phyloP scores from a whole-genome alignment of 2,329 filamentous ascomycete species.

The Leptographium flavum region DNA sequence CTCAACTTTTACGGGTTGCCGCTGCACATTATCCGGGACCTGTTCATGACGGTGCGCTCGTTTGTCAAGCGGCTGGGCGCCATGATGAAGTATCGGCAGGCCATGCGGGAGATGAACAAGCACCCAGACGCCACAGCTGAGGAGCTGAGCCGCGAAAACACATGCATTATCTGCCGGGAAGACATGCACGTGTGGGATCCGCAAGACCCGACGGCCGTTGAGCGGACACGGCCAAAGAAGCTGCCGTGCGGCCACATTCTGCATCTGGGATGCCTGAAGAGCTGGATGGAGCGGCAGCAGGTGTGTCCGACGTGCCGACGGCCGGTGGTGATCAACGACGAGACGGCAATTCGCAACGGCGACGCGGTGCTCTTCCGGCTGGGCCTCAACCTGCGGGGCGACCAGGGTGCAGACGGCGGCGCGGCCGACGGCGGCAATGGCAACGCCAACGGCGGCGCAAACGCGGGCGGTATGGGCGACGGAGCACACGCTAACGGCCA shows the following conservation, averaged over 20 bases:
- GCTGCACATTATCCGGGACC: conserved; percentile 90
- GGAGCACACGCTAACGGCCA: not conserved
- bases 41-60: conserved; percentile 85
- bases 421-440: conserved; percentile 11
- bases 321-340: conserved; percentile 52
- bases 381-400: conserved; percentile 15
- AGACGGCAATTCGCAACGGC: conserved; percentile 17
- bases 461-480: not conserved
- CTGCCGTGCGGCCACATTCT: conserved; percentile 91
- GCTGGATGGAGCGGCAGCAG: conserved; percentile 94
- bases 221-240: conserved; percentile 83
- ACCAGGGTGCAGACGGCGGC: conserved; percentile 11
- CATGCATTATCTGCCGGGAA: conserved; percentile 95
- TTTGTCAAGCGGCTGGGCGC: conserved; percentile 84
- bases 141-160: conserved; percentile 74
- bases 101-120: conserved; percentile 84
- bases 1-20: conserved; percentile 89
- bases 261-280: conserved; percentile 86
- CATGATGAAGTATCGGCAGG: conserved; percentile 78
- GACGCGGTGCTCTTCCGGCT: conserved; percentile 20
- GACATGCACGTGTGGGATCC: conserved; percentile 76
- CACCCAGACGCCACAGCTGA: conserved; percentile 85
- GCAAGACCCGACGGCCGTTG: conserved; percentile 53
- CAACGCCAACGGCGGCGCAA: not conserved
- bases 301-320: conserved; percentile 89